Evolutionary conservation across 768 basidiomycete genomes (phyloP).

Genomic region (Glaciozyma antarctica): DNA sequence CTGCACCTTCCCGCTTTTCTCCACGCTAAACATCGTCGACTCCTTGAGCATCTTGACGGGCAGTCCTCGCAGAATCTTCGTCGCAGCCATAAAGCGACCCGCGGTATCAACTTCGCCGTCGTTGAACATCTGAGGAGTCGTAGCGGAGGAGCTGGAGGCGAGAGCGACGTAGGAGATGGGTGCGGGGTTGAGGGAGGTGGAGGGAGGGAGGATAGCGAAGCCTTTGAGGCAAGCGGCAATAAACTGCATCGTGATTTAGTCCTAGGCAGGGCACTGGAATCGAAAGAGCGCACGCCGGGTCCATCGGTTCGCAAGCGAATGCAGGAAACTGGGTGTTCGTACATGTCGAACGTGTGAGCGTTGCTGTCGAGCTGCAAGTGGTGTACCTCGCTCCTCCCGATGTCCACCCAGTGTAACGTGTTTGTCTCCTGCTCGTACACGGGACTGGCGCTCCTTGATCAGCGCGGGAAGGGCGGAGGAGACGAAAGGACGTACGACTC

Average conservation of each 20-base stretch:
- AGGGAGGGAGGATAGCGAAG: slow-evolving; percentile 6
- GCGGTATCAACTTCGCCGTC: slow-evolving; percentile 9
- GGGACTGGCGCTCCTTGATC: background rate
- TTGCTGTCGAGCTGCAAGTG: background rate
- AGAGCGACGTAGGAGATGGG: slow-evolving; percentile 6
- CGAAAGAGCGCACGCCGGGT: background rate
- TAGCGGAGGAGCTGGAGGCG: background rate
- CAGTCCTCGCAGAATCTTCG: slow-evolving; percentile 5
- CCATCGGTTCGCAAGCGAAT: slow-evolving; percentile 7
- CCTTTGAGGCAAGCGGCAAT: slow-evolving; percentile 8
- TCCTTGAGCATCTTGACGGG: slow-evolving; percentile 4
- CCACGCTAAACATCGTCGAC: slow-evolving; percentile 6
- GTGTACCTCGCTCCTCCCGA: slow-evolving; percentile 4
- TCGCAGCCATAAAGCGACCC: slow-evolving; percentile 8
- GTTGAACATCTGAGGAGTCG: slow-evolving; percentile 6
- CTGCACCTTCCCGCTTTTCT: background rate
- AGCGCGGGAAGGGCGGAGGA: too few species aligned
- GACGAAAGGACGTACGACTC: background rate
- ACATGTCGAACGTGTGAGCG: slow-evolving; percentile 8
- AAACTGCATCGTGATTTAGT: background rate
- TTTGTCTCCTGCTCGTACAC: slow-evolving; percentile 4
- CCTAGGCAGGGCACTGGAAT: too few species aligned
- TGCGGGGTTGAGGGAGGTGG: background rate
- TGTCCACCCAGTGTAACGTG: slow-evolving; percentile 10
- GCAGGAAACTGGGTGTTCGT: slow-evolving; percentile 2